phyloP scores from a whole-genome alignment of 306 rosid species.

The Inga leiocalycina region DNA sequence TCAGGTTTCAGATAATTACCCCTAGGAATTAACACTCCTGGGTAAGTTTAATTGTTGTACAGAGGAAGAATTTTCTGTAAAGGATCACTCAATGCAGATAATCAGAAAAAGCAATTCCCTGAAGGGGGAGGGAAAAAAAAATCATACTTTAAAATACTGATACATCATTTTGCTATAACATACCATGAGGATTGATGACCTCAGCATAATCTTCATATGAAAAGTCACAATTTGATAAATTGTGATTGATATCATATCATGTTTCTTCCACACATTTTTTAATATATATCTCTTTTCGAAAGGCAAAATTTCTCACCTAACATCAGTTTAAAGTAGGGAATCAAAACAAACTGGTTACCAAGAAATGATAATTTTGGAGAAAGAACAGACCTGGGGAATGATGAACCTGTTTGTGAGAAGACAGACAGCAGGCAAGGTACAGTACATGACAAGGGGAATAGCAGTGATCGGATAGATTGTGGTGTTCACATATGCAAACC shows the following conservation, averaged over 20 bases:
- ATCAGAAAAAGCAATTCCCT: background rate
- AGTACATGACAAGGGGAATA: conserved; percentile 88
- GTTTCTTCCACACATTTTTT: background rate
- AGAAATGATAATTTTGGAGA: conserved; percentile 12
- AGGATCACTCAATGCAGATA: background rate
- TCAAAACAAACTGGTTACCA: background rate
- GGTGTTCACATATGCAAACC: conserved; percentile 94
- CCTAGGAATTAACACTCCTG: background rate
- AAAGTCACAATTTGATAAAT: background rate
- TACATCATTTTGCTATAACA: background rate
- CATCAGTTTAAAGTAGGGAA: background rate
- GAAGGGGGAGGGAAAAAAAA: background rate
- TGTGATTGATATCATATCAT: background rate
- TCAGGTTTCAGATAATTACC: background rate
- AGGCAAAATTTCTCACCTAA: background rate
- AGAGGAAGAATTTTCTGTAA: background rate
- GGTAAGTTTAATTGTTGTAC: background rate
- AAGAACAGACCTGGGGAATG: conserved; percentile 85
- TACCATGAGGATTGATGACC: background rate
- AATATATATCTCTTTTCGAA: background rate
- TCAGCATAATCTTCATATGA: background rate
- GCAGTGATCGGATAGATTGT: conserved; percentile 93
- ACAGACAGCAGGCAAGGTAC: conserved; percentile 95
- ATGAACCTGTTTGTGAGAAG: conserved; percentile 96
- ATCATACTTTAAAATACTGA: background rate